Conservation (phyloP, 352 stramenopile species). For the Bremia lactucae region DNA sequence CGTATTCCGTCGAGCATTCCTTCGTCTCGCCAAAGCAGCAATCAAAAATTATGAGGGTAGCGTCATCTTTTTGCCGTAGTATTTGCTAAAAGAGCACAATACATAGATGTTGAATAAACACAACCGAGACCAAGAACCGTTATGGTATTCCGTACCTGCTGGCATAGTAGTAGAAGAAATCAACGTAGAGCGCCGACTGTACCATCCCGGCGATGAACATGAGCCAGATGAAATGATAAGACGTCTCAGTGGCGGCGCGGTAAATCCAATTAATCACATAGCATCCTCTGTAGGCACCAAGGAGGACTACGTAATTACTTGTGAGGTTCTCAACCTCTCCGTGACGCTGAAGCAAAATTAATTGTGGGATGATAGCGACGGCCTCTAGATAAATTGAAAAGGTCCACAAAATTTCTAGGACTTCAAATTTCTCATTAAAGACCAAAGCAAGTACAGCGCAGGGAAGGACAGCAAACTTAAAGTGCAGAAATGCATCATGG, state of each 20-base stretch:
- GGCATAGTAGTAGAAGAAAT: constrained; percentile 99
- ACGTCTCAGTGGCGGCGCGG: constrained; percentile 89
- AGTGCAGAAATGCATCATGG: constrained; percentile 98
- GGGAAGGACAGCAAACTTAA: constrained; percentile 95
- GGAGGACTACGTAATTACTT: constrained; percentile 98
- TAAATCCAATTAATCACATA: constrained; percentile 99
- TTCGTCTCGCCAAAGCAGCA: constrained; percentile 5
- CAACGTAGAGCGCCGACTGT: constrained; percentile 97
- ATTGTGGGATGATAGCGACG: constrained; percentile 97
- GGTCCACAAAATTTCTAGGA: constrained; percentile 94
- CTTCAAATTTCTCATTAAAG: constrained; percentile 89
- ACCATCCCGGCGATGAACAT: constrained; percentile 98
- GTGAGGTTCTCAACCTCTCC: constrained; percentile 98
- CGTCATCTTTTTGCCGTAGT: constrained; percentile 87
- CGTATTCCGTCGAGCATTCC: no score
- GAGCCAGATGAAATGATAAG: constrained; percentile 97
- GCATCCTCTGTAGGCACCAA: constrained; percentile 94
- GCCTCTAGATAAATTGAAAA: constrained; percentile 99
- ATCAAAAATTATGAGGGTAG: constrained; percentile 56
- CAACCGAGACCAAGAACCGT: neutral
- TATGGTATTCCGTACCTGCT: constrained; percentile 45
- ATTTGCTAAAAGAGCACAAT: constrained; percentile 49
- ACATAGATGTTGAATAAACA: constrained; percentile 1
- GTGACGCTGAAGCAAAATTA: constrained; percentile 98
- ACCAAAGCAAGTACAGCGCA: constrained; percentile 93